phyloP scores from a whole-genome alignment of 768 basidiomycete genomes.

The Boletus rubescentipes region DNA sequence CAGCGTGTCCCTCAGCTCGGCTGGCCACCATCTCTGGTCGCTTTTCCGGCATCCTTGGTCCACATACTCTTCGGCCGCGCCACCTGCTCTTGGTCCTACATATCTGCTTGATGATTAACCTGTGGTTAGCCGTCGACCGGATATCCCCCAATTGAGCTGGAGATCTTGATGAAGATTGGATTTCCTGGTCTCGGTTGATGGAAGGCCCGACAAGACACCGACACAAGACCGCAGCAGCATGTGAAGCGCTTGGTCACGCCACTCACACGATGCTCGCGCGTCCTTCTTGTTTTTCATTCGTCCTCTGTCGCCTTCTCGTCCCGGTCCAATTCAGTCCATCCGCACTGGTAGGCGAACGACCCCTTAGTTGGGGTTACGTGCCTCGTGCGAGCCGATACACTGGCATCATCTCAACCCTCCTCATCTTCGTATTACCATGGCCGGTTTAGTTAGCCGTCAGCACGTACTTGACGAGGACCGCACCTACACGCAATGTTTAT shows the following conservation, averaged over 20 bases:
- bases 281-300: conserved; percentile 43
- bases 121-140: conserved; percentile 37
- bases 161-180: conserved; percentile 52
- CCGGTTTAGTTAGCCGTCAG: conserved; percentile 27
- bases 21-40: conserved; percentile 16
- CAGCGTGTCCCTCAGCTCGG: conserved; percentile 22
- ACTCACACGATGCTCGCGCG: conserved; percentile 46
- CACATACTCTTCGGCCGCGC: conserved; percentile 53
- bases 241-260: conserved; percentile 54
- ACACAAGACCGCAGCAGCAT: conserved; percentile 67
- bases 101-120: conserved; percentile 36
- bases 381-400: conserved; percentile 77
- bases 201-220: conserved; percentile 53
- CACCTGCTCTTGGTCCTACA: conserved; percentile 36
- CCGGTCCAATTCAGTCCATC: conserved; percentile 53
- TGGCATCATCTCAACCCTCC: conserved; percentile 46
- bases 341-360: conserved; percentile 70
- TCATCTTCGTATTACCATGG: conserved; percentile 18
- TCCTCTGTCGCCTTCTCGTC: conserved; percentile 41
- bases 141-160: conserved; percentile 22
- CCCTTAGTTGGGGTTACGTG: conserved; percentile 81
- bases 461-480: conserved; percentile 25
- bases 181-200: conserved; percentile 51
- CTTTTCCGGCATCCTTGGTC: conserved; percentile 18
- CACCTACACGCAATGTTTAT: conserved; percentile 40